Base-by-base conservation (phyloP, 148 eudicot species). In the Amaranthus hypochondriacus region DNA sequence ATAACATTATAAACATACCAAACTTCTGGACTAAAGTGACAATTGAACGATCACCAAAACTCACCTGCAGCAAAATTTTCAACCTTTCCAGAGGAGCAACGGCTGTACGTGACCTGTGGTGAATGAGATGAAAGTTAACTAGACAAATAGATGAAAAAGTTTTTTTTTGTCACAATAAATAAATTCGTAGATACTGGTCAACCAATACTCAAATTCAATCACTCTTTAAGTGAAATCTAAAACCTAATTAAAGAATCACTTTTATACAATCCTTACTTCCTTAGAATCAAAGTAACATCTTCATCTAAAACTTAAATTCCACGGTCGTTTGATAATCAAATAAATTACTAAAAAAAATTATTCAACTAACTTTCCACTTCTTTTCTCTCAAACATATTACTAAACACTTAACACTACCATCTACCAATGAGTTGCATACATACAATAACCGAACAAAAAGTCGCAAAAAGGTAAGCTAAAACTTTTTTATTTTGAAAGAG, bases 51-150 rank as follows among this genome's bases (percentile, higher is more conserved):
- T 15, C 6, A 72, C 49, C 43, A 61, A n/a, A 59, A 56, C 56
- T 57, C 57, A 93, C 98, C 93, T 93, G 98, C 62, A 93, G 86
- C 81, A 93, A 57, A 69, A 93, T 93, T 81, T 93, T 93, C 81
- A 90, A 61, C 56, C 96, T 82, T 79, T 90, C 96, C 54, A 87
- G 70, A 18, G 96, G 98, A 82, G 98, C 96, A 77, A 93, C 98
- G 55, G 98, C 96, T 60, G 96, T 90, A 4, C 98, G 90, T 59
- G 96, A 93, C 77, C 98, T 93, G 86, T 59, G 76, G 70, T 59
- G 70, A 73, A 61, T 56, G 56, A 4, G 9, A 18, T 57, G 8
- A 77, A 6, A 48, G 55, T 52, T 6, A 52, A 60, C 9, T 43
- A 21, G 39, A 47, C 69, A 6, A 64, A 51, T 61, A 60, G 47